These are phyloP conservation scores for Urtica urens DNA, from an alignment of 306 rosid genomes.

Conservation along the genomic window DNA sequence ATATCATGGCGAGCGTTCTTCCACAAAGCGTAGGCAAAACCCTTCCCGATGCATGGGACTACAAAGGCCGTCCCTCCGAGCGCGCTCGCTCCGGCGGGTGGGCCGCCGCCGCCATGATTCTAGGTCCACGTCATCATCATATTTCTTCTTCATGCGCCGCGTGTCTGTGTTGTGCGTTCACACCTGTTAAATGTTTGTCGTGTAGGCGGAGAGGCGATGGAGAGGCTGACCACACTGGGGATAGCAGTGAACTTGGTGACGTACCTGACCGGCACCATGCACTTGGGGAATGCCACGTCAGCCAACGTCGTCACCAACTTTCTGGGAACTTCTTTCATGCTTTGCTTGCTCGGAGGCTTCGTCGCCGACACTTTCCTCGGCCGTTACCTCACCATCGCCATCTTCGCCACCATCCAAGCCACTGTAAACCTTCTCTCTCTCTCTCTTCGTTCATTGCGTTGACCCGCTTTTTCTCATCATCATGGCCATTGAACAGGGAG, in stretches of 20 bases:
- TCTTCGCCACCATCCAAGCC: conserved; percentile 82
- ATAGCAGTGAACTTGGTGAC: conserved; percentile 84
- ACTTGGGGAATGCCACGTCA: conserved; percentile 75
- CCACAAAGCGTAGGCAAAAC: conserved; percentile 41
- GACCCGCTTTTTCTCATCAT: background rate
- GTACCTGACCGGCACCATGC: conserved; percentile 69
- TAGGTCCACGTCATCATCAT: conserved; percentile 25
- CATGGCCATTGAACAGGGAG: conserved; percentile 41
- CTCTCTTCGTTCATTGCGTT: background rate
- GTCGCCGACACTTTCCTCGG: conserved; percentile 86
- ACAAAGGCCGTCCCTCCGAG: conserved; percentile 57
- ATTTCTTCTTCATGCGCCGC: background rate
- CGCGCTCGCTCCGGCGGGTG: conserved; percentile 63
- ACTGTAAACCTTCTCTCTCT: conserved; percentile 55
- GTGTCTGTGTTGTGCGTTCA: background rate
- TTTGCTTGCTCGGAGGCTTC: conserved; percentile 83
- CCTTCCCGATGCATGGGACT: conserved; percentile 69
- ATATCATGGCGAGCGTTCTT: conserved; percentile 19
- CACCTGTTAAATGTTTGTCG: background rate
- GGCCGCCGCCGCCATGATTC: conserved; percentile 74
- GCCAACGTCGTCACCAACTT: conserved; percentile 87
- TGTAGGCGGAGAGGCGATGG: conserved; percentile 73
- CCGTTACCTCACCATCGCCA: conserved; percentile 61
- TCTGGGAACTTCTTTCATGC: conserved; percentile 88
- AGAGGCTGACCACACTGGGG: conserved; percentile 74